Evolutionary conservation across 2,329 filamentous ascomycete species (phyloP), one percentile per base, ranked within the genome.

Genomic region (Fusarium sublunatum): DNA sequence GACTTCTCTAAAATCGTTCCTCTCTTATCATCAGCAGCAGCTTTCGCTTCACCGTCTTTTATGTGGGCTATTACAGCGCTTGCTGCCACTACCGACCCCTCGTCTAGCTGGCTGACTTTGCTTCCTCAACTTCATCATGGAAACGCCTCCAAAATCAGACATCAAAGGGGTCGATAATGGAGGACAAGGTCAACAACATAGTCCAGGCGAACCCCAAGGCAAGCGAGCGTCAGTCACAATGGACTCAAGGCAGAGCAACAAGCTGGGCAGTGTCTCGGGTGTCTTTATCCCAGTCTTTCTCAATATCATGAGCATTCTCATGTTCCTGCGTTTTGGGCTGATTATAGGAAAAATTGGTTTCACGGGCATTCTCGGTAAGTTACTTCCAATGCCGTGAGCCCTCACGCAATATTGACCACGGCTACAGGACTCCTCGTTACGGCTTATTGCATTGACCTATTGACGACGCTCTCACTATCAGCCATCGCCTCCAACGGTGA

Each of bases 401-500:
- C 36, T 25, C 13, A 40, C 22, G 32, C 41, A 46, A 55, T 43
- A 15, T 44, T 44, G 15, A 36, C 42, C 28, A 49, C 48, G 9
- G 10, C 22, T 11, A 25, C 64, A 92, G 89, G 86, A 45, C 84
- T 95, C 75, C 85, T 96, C 58, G 72, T 90, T 58, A 82, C 86
- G 38, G 90, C 91, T n/a, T 96, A 96, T 73, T 77, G 86, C 13
- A 89, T 96, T 67, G 90, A 95, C 72, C 82, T 95, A n/a, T 81
- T 96, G 48, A 96, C 92, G 0, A 92, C 90, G 0, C 87, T 96
- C 70, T 96, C 92, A 3, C 85, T 96, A 28, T 96, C 92, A 5
- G 92, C 92, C 9, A 94, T 96, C 69, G 92, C 92, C 31, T 93
- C 91, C 3, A 96, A 96, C 74, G 92, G 92, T 25, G 93, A 93